A percentile compares a stretch with the other conserved stretches of the same genome.
Conservation (phyloP, 1,284 basidiomycete species). For the Cryptococcus wingfieldii region DNA sequence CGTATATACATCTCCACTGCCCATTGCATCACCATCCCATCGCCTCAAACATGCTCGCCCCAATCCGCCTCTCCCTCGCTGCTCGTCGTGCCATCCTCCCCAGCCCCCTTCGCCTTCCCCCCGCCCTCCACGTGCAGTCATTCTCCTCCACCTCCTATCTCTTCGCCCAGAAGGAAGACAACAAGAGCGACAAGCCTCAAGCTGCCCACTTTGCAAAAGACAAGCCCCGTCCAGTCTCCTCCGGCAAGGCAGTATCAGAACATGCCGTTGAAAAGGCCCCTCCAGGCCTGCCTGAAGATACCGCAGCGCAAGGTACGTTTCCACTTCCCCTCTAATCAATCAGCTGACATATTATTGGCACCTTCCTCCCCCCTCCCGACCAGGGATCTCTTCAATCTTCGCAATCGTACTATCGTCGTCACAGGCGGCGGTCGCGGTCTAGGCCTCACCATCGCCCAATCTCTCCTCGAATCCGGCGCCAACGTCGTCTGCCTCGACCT, state of each 20-base stretch:
- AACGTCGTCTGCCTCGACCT: conserved; percentile 75
- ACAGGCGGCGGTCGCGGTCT: conserved; percentile 76
- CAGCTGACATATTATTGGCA: not conserved
- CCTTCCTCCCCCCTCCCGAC: conserved; percentile 11
- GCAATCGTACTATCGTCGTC: conserved; percentile 68
- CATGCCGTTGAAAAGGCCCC: conserved; percentile 11
- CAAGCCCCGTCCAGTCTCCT: conserved; percentile 8
- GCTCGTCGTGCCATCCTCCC: too few species aligned
- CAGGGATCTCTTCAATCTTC: conserved; percentile 58
- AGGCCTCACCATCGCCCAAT: conserved; percentile 75
- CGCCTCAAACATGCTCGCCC: too few species aligned
- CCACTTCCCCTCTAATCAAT: not conserved
- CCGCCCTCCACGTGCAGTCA: too few species aligned
- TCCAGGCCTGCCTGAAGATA: not conserved
- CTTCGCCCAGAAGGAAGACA: not conserved
- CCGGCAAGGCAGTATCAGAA: conserved; percentile 19
- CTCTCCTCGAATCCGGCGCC: conserved; percentile 70
- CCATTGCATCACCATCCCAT: too few species aligned
- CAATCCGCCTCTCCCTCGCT: too few species aligned
- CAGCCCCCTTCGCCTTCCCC: too few species aligned
- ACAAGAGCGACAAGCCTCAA: conserved; percentile 8
- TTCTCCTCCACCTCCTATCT: too few species aligned
- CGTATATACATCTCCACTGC: too few species aligned
- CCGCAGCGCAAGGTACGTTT: not conserved
- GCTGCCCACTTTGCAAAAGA: conserved; percentile 16